Conservation (phyloP, 2,329 filamentous ascomycete species). For the Aspergillus pseudoglaucus region DNA sequence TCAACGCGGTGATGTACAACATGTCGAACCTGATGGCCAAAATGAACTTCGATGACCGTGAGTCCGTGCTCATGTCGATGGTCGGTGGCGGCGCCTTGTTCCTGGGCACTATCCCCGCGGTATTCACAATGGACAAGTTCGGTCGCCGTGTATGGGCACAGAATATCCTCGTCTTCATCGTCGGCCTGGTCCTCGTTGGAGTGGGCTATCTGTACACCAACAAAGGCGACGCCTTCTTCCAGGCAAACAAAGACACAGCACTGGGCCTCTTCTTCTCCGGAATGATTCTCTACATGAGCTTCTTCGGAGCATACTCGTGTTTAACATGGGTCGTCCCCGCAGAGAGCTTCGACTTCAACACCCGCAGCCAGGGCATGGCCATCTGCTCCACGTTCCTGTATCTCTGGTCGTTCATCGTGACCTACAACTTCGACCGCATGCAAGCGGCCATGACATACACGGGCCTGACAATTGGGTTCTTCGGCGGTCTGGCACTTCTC, state of each 20-base stretch:
- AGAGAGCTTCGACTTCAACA: slow-evolving; percentile 67
- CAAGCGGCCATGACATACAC: slow-evolving; percentile 60
- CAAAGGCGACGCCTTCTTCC: slow-evolving; percentile 33
- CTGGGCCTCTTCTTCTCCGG: slow-evolving; percentile 61
- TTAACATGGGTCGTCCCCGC: slow-evolving; percentile 61
- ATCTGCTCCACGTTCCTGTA: slow-evolving; percentile 63
- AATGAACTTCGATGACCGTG: slow-evolving; percentile 58
- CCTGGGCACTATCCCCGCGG: slow-evolving; percentile 61
- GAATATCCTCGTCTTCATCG: slow-evolving; percentile 64
- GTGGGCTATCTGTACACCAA: slow-evolving; percentile 49
- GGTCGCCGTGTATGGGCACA: slow-evolving; percentile 71
- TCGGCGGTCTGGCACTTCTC: slow-evolving; percentile 64
- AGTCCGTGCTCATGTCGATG: slow-evolving; percentile 67
- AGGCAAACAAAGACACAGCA: slow-evolving; percentile 19
- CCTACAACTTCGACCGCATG: slow-evolving; percentile 69
- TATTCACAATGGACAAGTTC: slow-evolving; percentile 65
- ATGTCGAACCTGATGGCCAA: slow-evolving; percentile 62
- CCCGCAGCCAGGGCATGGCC: slow-evolving; percentile 68
- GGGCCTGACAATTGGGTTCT: slow-evolving; percentile 63
- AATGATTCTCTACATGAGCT: slow-evolving; percentile 54
- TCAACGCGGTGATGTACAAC: slow-evolving; percentile 67
- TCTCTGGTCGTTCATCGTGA: slow-evolving; percentile 65
- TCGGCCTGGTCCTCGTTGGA: slow-evolving; percentile 62
- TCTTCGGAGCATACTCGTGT: slow-evolving; percentile 61
- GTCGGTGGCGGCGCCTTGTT: slow-evolving; percentile 64